Base-by-base conservation (phyloP, 2,329 filamentous ascomycete species). In the Cytospora schulzeri region DNA sequence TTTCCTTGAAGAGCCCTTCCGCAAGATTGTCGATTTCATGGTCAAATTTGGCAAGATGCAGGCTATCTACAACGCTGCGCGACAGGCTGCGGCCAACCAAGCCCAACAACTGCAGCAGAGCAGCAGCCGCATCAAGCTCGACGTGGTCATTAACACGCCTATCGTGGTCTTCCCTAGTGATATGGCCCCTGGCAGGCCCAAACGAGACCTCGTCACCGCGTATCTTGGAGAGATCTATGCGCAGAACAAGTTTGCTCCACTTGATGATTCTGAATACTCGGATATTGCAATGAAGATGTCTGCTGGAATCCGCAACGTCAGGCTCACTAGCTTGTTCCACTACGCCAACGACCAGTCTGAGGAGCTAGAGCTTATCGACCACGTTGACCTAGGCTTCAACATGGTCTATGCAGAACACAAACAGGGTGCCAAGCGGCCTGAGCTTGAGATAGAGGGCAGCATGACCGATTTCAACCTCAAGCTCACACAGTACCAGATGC, bases 41-140 rank as follows among this genome's bases (percentile, higher is more conserved):
- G 93, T 99, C 75, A 99, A 99, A 72, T 99, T 99, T 75, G 95
- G 96, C 66, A 97, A 96, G 78, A 99, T 99, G 95, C 95, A 99
- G 77, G 94, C 95, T 26, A 91, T 99, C 60, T 99, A 97, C 81
- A 99, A 99, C 73, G 94, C 95, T 51, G 95, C 96, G 15, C 88
- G 96, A 38, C 92, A 97, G 76, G 96, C 94, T 48, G 95, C 96
- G 3, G 92, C 95, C 48, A 94, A 91, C 67, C 93, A 97, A 75
- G 96, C 95, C 12, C 96, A 87, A 65, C 93, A 97, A 73, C 86
- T 99, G 7, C 95, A 98, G 73, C 90, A 98, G 72, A 93, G 88
- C 72, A 91, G 91, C 0, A 92, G 89, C 72, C 92, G 92, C 68
- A 91, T 98, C 80, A 93, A 96, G 74, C 97, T 97, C 64, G 95